A percentile compares a stretch with the other conserved stretches of the same genome.
Evolutionary conservation across 192 early-diverging fungal species (phyloP).

Genomic region (Kickxella alabastrina): DNA sequence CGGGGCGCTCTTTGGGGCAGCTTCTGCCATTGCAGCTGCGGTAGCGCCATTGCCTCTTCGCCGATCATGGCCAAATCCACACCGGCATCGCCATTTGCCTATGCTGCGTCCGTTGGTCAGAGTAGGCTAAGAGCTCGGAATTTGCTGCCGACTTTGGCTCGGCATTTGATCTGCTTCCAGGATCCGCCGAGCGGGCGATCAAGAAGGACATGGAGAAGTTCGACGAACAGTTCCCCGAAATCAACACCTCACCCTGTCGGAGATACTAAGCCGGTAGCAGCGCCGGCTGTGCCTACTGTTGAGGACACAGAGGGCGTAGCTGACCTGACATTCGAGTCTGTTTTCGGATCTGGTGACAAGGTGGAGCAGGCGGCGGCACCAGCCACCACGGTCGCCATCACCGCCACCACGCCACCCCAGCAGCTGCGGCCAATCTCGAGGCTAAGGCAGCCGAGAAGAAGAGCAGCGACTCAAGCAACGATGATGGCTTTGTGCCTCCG

Average conservation of each 20-base stretch:
- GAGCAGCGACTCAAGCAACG: constrained; percentile 6
- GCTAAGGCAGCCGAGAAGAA: constrained; percentile 3
- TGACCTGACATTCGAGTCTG: constrained; percentile 47
- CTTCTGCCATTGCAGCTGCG: neutral
- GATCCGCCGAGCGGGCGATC: constrained; percentile 21
- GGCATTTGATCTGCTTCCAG: constrained; percentile 33
- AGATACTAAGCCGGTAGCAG: constrained; percentile 5
- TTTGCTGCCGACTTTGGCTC: constrained; percentile 44
- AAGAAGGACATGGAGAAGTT: constrained; percentile 44
- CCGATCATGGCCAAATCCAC: constrained; percentile 12
- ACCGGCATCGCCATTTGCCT: constrained; percentile 18
- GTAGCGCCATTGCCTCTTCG: neutral
- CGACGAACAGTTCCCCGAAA: constrained; percentile 47
- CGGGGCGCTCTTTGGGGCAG: constrained; percentile 1
- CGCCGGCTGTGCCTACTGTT: neutral
- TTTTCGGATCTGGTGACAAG: constrained; percentile 37
- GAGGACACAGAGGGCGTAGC: constrained; percentile 4
- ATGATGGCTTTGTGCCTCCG: constrained; percentile 43
- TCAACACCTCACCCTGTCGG: constrained; percentile 20
- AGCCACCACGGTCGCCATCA: neutral
- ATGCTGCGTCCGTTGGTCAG: constrained; percentile 1
- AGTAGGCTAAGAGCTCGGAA: neutral
- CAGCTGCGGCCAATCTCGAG: neutral
- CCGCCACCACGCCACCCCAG: neutral
- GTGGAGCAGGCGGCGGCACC: constrained; percentile 1